phyloP scores from a whole-genome alignment of 2,329 filamentous ascomycete genomes.

The Coleophoma eucalyptorum region DNA sequence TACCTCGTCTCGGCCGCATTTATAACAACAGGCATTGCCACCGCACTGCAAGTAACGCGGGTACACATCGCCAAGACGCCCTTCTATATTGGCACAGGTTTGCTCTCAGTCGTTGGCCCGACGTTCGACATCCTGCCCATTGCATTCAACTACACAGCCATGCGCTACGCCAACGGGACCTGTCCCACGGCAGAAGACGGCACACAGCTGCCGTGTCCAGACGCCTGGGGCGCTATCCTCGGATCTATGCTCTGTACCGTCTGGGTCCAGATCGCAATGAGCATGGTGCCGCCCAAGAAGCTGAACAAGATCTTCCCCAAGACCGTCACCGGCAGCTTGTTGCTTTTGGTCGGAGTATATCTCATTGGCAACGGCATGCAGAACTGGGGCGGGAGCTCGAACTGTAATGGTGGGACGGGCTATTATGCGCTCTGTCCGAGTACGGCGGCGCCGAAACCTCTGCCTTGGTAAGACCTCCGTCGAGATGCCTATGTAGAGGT shows the following conservation, averaged over 20 bases:
- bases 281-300: conserved; percentile 56
- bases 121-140: conserved; percentile 66
- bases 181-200: conserved; percentile 55
- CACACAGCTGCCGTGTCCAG: conserved; percentile 56
- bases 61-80: conserved; percentile 60
- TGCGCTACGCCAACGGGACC: conserved; percentile 62
- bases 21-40: conserved; percentile 64
- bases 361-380: conserved; percentile 60
- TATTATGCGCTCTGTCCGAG: conserved; percentile 53
- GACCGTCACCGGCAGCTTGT: conserved; percentile 63
- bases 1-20: conserved; percentile 68
- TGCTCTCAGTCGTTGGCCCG: conserved; percentile 65
- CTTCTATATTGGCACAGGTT: conserved; percentile 60
- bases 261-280: conserved; percentile 58
- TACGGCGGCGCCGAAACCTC: conserved; percentile 53
- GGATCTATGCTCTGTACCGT: conserved; percentile 47
- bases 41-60: conserved; percentile 61
- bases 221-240: conserved; percentile 63
- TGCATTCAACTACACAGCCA: conserved; percentile 54
- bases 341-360: conserved; percentile 63
- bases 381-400: conserved; percentile 65
- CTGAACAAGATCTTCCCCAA: conserved; percentile 64
- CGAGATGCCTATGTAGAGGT: background rate
- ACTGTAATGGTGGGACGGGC: conserved; percentile 43
- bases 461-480: conserved; percentile 39